Evolutionary conservation across 768 basidiomycete species (phyloP).

Genomic region (Suillus alpinus): DNA sequence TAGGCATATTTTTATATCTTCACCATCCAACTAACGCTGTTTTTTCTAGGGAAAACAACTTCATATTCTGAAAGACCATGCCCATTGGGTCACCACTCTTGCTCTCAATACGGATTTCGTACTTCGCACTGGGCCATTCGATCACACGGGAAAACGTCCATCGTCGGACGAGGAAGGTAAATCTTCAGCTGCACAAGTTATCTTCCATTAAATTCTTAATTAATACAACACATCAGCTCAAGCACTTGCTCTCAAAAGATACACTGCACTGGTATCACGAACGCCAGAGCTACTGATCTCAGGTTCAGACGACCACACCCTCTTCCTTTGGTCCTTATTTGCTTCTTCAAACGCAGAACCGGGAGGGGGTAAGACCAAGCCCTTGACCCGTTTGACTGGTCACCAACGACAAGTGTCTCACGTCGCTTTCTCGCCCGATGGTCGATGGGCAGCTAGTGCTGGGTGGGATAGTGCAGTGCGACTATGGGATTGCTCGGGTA

Average conservation of each 20-base stretch:
- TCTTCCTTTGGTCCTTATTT: conserved; percentile 93
- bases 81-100: conserved; percentile 98
- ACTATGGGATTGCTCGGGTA: conserved; percentile 76
- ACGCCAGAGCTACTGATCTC: conserved; percentile 85
- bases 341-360: conserved; percentile 35
- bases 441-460: conserved; percentile 86
- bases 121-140: conserved; percentile 91
- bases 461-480: conserved; percentile 90
- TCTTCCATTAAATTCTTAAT: neutral
- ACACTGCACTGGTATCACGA: conserved; percentile 61
- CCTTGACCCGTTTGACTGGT: conserved; percentile 79
- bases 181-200: conserved; percentile 9
- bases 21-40: conserved; percentile 5
- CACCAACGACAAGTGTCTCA: conserved; percentile 95
- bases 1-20: conserved; percentile 30
- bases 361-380: conserved; percentile 56
- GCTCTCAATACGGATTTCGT: conserved; percentile 95
- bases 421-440: conserved; percentile 93
- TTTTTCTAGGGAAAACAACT: conserved; percentile 72
- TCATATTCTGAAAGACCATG: conserved; percentile 89
- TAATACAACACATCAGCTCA: conserved; percentile 51
- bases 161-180: conserved; percentile 80
- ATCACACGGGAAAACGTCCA: conserved; percentile 80
- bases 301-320: conserved; percentile 96
- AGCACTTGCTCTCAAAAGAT: conserved; percentile 71